Base-by-base conservation (phyloP, 495 filamentous ascomycete species). In the Neohortaea acidophila region DNA sequence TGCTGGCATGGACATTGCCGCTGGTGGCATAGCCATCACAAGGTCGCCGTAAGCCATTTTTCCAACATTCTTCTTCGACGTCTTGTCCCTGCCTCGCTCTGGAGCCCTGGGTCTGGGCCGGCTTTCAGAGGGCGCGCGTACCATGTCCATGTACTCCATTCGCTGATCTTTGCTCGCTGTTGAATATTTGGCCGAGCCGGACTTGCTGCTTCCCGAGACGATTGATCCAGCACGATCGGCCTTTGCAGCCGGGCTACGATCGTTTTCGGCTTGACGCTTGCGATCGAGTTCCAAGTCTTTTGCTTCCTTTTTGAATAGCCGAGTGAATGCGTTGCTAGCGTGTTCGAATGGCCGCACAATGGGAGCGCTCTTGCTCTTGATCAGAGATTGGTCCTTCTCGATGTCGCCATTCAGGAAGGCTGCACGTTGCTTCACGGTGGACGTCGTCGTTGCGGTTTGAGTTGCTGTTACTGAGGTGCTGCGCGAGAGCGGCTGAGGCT, bases 311-410 rank as follows among this genome's bases (percentile, higher is more conserved):
- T 39, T 38, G 40, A 49, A 49, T 11, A 49, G 38, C 28, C 42
- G 29, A 4, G 41, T 49, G 33, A 44, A 49, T 26, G 46, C 46
- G 26, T 44, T 49, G 15, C 41, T 49, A 45, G 46, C 46, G 33
- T 45, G 46, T 21, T 49, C 46, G 30, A 49, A 49, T 12, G 46
- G 31, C 25, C 46, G 46, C 2, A 49, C 46, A 18, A 37, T 26
- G 11, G 34, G 34, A 3, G 46, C 35, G 32, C 21, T n/a, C 42
- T 41, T 49, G 27, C 27, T 31, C 21, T 32, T 34, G 14, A 45
- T 43, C 23, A 49, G 24, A 14, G 15, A 26, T 6, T 21, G 19
- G 9, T 25, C 17, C 12, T 38, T 38, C 25, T 49, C 42, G 21
- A 41, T 28, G 11, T 45, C 38, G 21, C 21, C 22, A 21, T 32